phyloP scores from a whole-genome alignment of 2,329 filamentous ascomycete genomes.

The Colletotrichum echinochloae region DNA sequence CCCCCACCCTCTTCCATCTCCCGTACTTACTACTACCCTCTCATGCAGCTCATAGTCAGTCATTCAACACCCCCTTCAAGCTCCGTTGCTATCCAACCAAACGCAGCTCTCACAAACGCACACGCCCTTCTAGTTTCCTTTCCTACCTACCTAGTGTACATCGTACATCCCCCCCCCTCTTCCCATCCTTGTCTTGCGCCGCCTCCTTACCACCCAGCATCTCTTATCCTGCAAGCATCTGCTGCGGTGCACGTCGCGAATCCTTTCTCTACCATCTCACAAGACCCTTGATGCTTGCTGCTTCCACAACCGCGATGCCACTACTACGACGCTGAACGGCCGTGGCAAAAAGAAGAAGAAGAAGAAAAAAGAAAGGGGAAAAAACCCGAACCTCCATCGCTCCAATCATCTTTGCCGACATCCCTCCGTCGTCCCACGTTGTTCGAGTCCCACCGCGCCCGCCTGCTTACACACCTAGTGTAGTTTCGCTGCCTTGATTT shows the following conservation, averaged over 20 bases:
- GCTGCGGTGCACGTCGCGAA: constrained; percentile 35
- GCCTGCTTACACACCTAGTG: no score
- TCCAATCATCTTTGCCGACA: constrained; percentile 26
- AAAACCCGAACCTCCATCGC: constrained; percentile 24
- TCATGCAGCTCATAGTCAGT: not conserved
- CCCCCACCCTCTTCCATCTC: not conserved
- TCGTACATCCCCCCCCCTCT: not conserved
- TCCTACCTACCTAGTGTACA: not conserved
- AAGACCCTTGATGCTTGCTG: constrained; percentile 40
- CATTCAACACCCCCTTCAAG: not conserved
- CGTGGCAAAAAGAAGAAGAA: constrained; percentile 31
- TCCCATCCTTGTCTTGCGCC: constrained; percentile 1
- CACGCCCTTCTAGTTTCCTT: constrained; percentile 23
- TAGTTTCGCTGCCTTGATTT: constrained; percentile 25
- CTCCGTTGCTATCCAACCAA: constrained; percentile 10
- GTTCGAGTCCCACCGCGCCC: constrained; percentile 32
- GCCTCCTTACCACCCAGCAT: not conserved
- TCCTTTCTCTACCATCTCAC: constrained; percentile 21
- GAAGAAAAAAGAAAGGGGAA: constrained; percentile 28
- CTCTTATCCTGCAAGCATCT: constrained; percentile 30
- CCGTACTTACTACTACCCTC: not conserved
- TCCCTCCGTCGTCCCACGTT: constrained; percentile 34
- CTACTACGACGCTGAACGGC: constrained; percentile 30
- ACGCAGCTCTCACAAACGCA: constrained; percentile 3
- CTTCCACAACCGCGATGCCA: constrained; percentile 26